Percentiles rank a stretch among this genome's conserved stretches.
phyloP scores from a whole-genome alignment of 1,139 yeast genomes.

The Kodamaea plutei region DNA sequence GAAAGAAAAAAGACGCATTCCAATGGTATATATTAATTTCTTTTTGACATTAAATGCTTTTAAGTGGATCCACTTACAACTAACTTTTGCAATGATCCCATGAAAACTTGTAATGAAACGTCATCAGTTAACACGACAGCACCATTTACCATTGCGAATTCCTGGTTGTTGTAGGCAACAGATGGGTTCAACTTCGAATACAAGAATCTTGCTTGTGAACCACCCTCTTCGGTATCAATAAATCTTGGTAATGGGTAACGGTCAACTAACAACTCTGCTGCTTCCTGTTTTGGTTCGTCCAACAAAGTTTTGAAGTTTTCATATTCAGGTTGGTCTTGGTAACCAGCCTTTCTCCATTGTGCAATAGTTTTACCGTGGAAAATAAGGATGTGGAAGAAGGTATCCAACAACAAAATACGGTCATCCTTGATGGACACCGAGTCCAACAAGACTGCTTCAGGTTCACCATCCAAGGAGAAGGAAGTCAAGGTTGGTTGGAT shows the following conservation, averaged over 20 bases:
- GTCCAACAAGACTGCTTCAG: conserved; percentile 91
- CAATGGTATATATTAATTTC: too few relatives aligned
- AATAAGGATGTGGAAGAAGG: conserved; percentile 92
- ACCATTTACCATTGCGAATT: conserved; percentile 47
- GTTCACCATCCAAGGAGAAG: conserved; percentile 73
- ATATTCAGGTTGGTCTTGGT: conserved; percentile 87
- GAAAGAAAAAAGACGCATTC: too few relatives aligned
- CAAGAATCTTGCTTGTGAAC: conserved; percentile 95
- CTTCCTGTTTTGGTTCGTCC: conserved; percentile 89
- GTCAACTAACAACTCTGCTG: conserved; percentile 84
- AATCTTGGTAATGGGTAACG: conserved; percentile 97
- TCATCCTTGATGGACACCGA: conserved; percentile 91
- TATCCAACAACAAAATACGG: conserved; percentile 80
- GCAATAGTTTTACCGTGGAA: conserved; percentile 95
- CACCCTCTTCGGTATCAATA: conserved; percentile 95
- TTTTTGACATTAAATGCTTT: too few relatives aligned
- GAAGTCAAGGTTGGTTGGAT: conserved; percentile 94
- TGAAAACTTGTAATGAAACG: conserved; percentile 86
- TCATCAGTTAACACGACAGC: conserved; percentile 94
- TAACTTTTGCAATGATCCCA: conserved; percentile 83
- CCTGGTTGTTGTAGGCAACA: conserved; percentile 67
- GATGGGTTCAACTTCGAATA: conserved; percentile 93
- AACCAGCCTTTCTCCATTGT: conserved; percentile 94
- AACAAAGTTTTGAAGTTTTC: conserved; percentile 81
- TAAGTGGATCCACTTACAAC: conserved; percentile 55